Evolutionary conservation across 2,329 filamentous ascomycete genomes (phyloP), one percentile per base, ranked within the genome.

Genomic region (Paraconiothyrium sp.): DNA sequence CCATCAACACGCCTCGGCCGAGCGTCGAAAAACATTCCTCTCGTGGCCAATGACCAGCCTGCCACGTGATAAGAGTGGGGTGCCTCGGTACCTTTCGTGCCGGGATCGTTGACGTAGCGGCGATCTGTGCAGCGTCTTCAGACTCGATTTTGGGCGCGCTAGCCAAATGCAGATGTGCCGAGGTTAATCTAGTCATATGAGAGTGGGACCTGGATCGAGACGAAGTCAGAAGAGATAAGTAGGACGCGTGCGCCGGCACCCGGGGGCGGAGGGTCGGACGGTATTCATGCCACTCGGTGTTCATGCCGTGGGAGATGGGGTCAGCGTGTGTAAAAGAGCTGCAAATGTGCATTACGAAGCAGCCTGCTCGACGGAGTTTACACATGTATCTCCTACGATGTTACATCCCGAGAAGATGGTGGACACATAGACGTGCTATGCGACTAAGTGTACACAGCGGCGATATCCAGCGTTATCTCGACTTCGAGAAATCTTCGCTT

Each of bases 1-100:
- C 35, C 37, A 43, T 54, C 6, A 43, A 32, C 10, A 27, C 35
- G 35, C 52, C 41, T 55, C 52, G 52, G 52, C 52, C 52, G 52
- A 55, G n/a, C 16, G 16, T 16, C 27, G 2, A 14, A 16, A 10
- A 13, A 22, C 27, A 11, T 3, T 5, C 27, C 3, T 4, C 48
- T 1, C 2, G 14, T n/a, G 8, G n/a, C 39, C 41, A 46, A 55
- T 55, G 16, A 22, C 2, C 5, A 6, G 10, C 3, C n/a, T 13
- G 8, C 24, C 5, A n/a, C 27, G 14, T 11, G 22, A 13, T n/a
- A 35, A 55, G 16, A 35, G 52, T 32, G 52, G 52, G 6, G 7
- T 30, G 8, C 39, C 41, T 55, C 52, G 52, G 39, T 30, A 47
- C 32, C 32, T 9, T 37, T 51, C 30, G n/a, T 22, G 11, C 16